Evolutionary conservation across 1,139 yeast genomes (phyloP).

Genomic region (Lodderomyces oxycetoniae): DNA sequence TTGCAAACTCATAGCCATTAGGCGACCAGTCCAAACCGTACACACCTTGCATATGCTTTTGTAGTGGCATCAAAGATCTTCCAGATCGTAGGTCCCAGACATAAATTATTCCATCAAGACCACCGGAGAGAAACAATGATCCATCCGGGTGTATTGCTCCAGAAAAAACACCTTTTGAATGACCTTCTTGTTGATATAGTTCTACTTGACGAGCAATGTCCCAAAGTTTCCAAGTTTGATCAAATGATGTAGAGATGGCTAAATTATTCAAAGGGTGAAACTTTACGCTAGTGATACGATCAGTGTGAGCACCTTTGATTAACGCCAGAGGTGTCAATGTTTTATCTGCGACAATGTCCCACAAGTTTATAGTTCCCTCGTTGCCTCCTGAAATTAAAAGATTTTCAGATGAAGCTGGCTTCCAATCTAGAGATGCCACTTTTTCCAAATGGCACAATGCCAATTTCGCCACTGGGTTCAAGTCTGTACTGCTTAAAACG

Average conservation of each 20-base stretch:
- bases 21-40: constrained; percentile 71
- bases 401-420: constrained; percentile 13
- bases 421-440: constrained; percentile 70
- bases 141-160: constrained; percentile 76
- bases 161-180: constrained; percentile 65
- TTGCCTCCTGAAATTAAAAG: constrained; percentile 57
- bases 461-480: constrained; percentile 20
- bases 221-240: constrained; percentile 88
- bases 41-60: constrained; percentile 70
- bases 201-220: constrained; percentile 45
- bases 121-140: constrained; percentile 69
- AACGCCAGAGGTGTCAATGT: constrained; percentile 15
- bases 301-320: constrained; percentile 38
- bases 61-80: constrained; percentile 50
- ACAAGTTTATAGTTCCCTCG: constrained; percentile 53
- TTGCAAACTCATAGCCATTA: constrained; percentile 71
- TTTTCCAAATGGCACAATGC: constrained; percentile 49
- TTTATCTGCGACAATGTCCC: constrained; percentile 26
- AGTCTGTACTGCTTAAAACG: constrained; percentile 30
- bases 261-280: constrained; percentile 60
- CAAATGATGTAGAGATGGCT: constrained; percentile 73
- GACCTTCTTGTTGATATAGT: constrained; percentile 72
- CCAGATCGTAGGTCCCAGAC: constrained; percentile 91
- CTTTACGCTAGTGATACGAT: constrained; percentile 58
- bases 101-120: constrained; percentile 68